These are phyloP conservation scores for Kokia cookei DNA, from an alignment of 441 rosid genomes.

Conservation along the genomic window DNA sequence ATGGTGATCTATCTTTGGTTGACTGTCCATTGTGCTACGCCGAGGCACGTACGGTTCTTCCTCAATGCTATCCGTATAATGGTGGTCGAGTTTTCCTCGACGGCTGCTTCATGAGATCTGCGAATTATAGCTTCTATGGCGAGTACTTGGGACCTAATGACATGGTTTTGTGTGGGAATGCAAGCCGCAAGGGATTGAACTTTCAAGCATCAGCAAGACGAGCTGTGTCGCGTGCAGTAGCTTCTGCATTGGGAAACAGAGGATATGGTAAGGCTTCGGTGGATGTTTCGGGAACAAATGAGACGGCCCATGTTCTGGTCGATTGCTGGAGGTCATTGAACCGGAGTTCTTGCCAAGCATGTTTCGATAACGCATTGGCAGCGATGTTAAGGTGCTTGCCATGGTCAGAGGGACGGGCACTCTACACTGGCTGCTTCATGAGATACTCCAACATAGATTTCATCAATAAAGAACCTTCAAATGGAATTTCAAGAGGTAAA, in stretches of 20 bases:
- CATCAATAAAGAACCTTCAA: constrained; percentile 49
- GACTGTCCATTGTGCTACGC: constrained; percentile 92
- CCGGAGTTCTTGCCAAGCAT: constrained; percentile 52
- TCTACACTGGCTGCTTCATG: constrained; percentile 82
- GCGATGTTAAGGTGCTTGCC: constrained; percentile 67
- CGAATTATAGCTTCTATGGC: constrained; percentile 70
- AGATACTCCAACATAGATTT: constrained; percentile 76
- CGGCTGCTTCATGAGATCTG: constrained; percentile 91
- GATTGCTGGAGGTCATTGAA: constrained; percentile 82
- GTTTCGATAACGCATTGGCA: constrained; percentile 64
- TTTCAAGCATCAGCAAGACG: constrained; percentile 39
- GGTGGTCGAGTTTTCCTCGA: constrained; percentile 80
- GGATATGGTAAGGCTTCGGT: constrained; percentile 47
- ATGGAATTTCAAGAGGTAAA: constrained; percentile 57
- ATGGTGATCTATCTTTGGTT: constrained; percentile 70
- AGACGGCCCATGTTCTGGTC: constrained; percentile 59
- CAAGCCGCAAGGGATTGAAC: constrained; percentile 27
- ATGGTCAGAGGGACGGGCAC: constrained; percentile 77
- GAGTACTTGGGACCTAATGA: constrained; percentile 68
- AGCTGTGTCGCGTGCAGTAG: constrained; percentile 41
- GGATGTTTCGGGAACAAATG: constrained; percentile 31
- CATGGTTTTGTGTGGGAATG: constrained; percentile 56
- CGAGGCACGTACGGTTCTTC: constrained; percentile 78
- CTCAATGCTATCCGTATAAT: constrained; percentile 77
- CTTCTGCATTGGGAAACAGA: constrained; percentile 31